Evolutionary conservation across 441 rosid species (phyloP).

Genomic region (Croton setiger): DNA sequence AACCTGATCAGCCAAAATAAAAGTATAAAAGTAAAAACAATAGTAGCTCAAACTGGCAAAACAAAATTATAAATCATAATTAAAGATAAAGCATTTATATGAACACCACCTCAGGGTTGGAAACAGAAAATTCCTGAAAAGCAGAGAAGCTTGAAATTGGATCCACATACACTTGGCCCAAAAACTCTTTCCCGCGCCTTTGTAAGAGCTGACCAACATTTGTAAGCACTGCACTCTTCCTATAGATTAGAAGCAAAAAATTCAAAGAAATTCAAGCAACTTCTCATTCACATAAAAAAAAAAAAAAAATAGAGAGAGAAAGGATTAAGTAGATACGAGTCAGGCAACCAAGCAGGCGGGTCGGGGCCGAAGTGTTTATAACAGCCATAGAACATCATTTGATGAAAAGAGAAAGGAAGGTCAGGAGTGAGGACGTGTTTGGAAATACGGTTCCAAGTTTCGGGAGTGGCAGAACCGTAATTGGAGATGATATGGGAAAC

Average conservation of each 20-base stretch:
- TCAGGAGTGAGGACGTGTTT: constrained; percentile 48
- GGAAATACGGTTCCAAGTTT: constrained; percentile 61
- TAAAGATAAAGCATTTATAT: no score
- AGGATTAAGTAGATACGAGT: constrained; percentile 50
- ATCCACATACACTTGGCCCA: constrained; percentile 62
- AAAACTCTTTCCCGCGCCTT: constrained; percentile 61
- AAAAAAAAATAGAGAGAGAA: not conserved
- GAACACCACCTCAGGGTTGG: constrained; percentile 65
- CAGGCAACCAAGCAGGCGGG: constrained; percentile 88
- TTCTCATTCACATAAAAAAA: not conserved
- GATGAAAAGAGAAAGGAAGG: constrained; percentile 83
- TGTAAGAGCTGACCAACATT: constrained; percentile 68
- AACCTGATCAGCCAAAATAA: constrained; percentile 40
- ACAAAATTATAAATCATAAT: not conserved
- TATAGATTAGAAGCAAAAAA: constrained; percentile 19
- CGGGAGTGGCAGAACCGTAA: constrained; percentile 40
- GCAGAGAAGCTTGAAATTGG: constrained; percentile 70
- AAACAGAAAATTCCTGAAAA: constrained; percentile 80
- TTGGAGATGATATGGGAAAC: constrained; percentile 36
- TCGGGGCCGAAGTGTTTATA: constrained; percentile 72
- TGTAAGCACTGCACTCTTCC: constrained; percentile 55
- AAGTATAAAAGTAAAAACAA: not conserved
- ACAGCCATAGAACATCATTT: constrained; percentile 79
- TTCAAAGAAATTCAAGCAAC: no score
- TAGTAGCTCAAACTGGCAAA: not conserved